Evolutionary conservation across 805 yeast species (phyloP), one percentile per base, ranked within the genome.

Genomic region (Starmerella geochares): DNA sequence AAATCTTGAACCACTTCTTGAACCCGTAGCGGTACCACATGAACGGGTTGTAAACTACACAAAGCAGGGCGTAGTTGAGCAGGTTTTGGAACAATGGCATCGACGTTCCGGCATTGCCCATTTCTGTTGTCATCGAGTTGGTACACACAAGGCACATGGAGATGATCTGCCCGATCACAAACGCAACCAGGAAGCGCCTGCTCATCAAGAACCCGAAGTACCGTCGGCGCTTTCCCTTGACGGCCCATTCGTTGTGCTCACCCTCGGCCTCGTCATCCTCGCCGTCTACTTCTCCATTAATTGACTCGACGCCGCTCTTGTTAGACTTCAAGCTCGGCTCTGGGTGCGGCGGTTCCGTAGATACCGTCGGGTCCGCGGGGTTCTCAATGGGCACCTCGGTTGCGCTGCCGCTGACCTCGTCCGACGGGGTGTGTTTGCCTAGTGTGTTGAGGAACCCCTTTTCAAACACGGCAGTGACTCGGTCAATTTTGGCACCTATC

Each of bases 71-170:
- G 51, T 71, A 71, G 60, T 67, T 67, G 62, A 71, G 66, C 49
- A 71, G 53, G 25, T 70, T 61, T 60, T 71, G 74, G 53, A 71
- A 65, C 4, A 74, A 72, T n/a, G 74, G 75, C 53, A 71, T 65
- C 14, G 67, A 59, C 50, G 67, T 65, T 7, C 69, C 71, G 13
- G 60, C 60, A 38, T 67, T 55, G 29, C 66, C 64, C 60, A 71
- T 54, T 38, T 60, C 69, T 6, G 73, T 67, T 20, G 73, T 68
- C 51, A 71, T 54, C 11, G 74, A 69, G 54, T 71, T 71, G 35
- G 74, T 71, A 43, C 72, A 69, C 3, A 67, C 69, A 25, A 71
- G 58, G 46, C 69, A 60, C 57, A 69, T 53, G 9, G 73, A 69
- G 33, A 71, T 60, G 25, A 70, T 55, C 59, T 71, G 74, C 41